These are phyloP conservation scores for Collybia nuda DNA, from an alignment of 768 basidiomycete species.

Conservation along the genomic window DNA sequence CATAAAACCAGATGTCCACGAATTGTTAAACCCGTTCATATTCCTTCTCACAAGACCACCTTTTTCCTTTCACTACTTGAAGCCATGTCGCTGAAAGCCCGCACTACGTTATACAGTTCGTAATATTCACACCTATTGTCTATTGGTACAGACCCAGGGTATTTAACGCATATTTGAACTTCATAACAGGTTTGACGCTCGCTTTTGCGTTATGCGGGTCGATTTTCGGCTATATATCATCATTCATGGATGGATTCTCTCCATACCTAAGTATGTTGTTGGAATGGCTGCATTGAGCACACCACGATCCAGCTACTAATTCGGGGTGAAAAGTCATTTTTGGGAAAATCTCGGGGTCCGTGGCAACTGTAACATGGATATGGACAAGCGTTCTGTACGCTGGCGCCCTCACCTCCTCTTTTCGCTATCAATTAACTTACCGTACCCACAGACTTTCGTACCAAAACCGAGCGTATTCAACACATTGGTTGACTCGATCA, in stretches of 20 bases:
- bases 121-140: too few relatives aligned
- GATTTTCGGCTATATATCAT: conserved; percentile 31
- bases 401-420: background rate
- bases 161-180: too few relatives aligned
- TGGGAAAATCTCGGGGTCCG: conserved; percentile 27
- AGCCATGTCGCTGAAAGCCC: too few relatives aligned
- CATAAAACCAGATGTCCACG: too few relatives aligned
- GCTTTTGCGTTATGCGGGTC: conserved; percentile 32
- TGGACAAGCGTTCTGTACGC: conserved; percentile 33
- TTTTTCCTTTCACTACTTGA: too few relatives aligned
- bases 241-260: conserved; percentile 29
- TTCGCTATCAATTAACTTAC: background rate
- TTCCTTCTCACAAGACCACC: too few relatives aligned
- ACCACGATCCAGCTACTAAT: too few relatives aligned
- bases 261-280: conserved; percentile 26
- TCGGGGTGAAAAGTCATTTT: conserved; percentile 23
- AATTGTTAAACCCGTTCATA: too few relatives aligned
- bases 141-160: too few relatives aligned
- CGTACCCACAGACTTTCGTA: conserved; percentile 22
- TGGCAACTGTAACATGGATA: conserved; percentile 30
- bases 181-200: conserved; percentile 23
- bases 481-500: conserved; percentile 28
- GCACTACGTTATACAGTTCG: too few relatives aligned
- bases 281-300: too few relatives aligned
- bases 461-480: conserved; percentile 27